Evolutionary conservation across 129 eudicot species (phyloP).

Genomic region (Arctium minus): DNA sequence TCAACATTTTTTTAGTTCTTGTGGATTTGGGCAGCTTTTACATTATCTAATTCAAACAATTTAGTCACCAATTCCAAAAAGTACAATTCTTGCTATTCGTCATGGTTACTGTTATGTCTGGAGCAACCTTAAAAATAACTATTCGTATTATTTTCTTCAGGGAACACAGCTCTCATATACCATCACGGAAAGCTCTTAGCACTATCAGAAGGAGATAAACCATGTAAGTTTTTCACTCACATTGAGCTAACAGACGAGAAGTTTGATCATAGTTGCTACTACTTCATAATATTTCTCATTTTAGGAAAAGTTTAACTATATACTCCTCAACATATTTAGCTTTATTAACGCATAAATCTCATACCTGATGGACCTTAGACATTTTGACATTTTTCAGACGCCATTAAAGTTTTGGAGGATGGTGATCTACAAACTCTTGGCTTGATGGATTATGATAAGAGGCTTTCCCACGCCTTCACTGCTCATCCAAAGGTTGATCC

Average conservation of each 20-base stretch:
- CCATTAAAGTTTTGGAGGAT: conserved; percentile 84
- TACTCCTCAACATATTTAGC: background rate
- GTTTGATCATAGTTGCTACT: background rate
- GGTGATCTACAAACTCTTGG: conserved; percentile 98
- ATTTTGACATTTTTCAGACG: conserved; percentile 45
- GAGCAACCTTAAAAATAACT: conserved; percentile 1
- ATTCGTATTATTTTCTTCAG: conserved; percentile 37
- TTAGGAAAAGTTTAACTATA: background rate
- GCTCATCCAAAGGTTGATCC: conserved; percentile 99
- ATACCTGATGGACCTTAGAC: background rate
- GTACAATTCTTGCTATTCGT: background rate
- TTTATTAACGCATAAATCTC: too few species aligned
- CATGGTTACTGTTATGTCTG: background rate
- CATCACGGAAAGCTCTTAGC: conserved; percentile 95
- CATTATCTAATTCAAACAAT: background rate
- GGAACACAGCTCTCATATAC: conserved; percentile 89
- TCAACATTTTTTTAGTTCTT: background rate
- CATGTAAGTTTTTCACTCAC: conserved; percentile 52
- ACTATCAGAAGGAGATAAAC: conserved; percentile 92
- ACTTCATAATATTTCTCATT: background rate
- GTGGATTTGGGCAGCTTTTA: conserved; percentile 6
- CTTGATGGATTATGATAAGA: conserved; percentile 91
- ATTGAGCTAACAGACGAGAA: background rate
- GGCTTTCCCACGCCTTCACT: conserved; percentile 81
- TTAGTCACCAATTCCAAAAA: background rate